These are phyloP conservation scores for Amanita inopinata DNA, from an alignment of 768 basidiomycete genomes.

Conservation along the genomic window DNA sequence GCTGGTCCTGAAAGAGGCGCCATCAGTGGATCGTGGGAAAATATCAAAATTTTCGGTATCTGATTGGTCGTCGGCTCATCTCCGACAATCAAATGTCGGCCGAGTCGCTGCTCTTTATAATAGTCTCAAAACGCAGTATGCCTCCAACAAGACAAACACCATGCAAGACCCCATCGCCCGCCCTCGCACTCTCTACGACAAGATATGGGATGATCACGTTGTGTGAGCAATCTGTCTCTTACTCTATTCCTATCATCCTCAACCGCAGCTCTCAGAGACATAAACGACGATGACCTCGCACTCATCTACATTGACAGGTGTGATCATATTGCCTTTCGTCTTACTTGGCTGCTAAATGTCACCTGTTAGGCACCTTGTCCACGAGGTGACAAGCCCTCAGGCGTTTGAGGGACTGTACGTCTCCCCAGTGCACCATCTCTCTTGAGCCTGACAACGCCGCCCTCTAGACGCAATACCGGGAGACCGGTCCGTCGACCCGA, in stretches of 20 bases:
- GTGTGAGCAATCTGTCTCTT: conserved; percentile 42
- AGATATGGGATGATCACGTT: conserved; percentile 96
- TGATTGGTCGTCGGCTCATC: conserved; percentile 14
- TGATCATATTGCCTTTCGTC: conserved; percentile 10
- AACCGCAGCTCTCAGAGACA: conserved; percentile 35
- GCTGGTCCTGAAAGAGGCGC: conserved; percentile 18
- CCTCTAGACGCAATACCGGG: conserved; percentile 54
- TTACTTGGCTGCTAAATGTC: conserved; percentile 10
- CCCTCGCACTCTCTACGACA: conserved; percentile 92
- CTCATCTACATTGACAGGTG: conserved; percentile 81
- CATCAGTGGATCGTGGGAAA: conserved; percentile 11
- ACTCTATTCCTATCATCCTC: conserved; percentile 7
- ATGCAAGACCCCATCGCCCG: conserved; percentile 22
- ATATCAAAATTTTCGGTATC: conserved; percentile 1
- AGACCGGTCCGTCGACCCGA: conserved; percentile 77
- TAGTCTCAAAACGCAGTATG: not conserved
- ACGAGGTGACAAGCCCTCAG: conserved; percentile 92
- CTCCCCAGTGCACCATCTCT: not conserved
- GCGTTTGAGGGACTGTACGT: conserved; percentile 81
- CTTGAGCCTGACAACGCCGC: conserved; percentile 12
- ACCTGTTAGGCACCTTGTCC: conserved; percentile 48
- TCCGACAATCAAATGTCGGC: conserved; percentile 7
- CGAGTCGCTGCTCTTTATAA: conserved; percentile 8
- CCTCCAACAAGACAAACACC: not conserved
- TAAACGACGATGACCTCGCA: conserved; percentile 67